Evolutionary conservation across 2,329 filamentous ascomycete genomes (phyloP).

Genomic region (Trichoderma hamatum): DNA sequence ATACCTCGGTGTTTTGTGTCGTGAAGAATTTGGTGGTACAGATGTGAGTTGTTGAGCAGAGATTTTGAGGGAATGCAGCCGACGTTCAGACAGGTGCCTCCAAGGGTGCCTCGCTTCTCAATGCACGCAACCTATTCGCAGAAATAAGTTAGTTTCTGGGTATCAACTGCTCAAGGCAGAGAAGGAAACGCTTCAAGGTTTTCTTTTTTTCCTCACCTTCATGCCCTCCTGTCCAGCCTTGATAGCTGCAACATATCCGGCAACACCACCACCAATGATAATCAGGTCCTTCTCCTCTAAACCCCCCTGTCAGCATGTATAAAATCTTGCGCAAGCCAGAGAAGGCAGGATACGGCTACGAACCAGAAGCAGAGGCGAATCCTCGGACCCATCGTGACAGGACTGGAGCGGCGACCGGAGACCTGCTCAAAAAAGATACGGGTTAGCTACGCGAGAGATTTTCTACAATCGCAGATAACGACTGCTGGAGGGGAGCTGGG

Average conservation of each 20-base stretch:
- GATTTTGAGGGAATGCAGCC: slow-evolving; percentile 99
- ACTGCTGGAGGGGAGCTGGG: background rate
- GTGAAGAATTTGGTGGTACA: slow-evolving; percentile 96
- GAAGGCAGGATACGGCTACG: slow-evolving; percentile 35
- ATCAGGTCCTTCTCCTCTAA: slow-evolving; percentile 93
- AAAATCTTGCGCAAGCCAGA: background rate
- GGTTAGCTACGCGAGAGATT: slow-evolving; percentile 27
- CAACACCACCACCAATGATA: slow-evolving; percentile 97
- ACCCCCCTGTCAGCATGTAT: slow-evolving; percentile 32
- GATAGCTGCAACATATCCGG: slow-evolving; percentile 98
- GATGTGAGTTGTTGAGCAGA: slow-evolving; percentile 98
- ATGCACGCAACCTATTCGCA: slow-evolving; percentile 81
- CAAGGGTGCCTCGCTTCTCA: slow-evolving; percentile 94
- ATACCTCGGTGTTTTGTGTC: slow-evolving; percentile 97
- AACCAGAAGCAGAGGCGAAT: slow-evolving; percentile 62
- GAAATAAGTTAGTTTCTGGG: background rate
- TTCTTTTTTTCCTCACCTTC: slow-evolving; percentile 65
- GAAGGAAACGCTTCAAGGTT: background rate
- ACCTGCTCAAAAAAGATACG: slow-evolving; percentile 3
- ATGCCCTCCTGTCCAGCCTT: slow-evolving; percentile 97
- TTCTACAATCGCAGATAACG: slow-evolving; percentile 28
- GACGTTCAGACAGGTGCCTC: slow-evolving; percentile 97
- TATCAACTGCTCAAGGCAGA: background rate
- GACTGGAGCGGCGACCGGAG: slow-evolving; percentile 36
- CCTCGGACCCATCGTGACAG: slow-evolving; percentile 59